Percentiles rank a stretch among this genome's conserved stretches.
Conservation (phyloP, 2,329 filamentous ascomycete species). For the Thermoascus crustaceus region DNA sequence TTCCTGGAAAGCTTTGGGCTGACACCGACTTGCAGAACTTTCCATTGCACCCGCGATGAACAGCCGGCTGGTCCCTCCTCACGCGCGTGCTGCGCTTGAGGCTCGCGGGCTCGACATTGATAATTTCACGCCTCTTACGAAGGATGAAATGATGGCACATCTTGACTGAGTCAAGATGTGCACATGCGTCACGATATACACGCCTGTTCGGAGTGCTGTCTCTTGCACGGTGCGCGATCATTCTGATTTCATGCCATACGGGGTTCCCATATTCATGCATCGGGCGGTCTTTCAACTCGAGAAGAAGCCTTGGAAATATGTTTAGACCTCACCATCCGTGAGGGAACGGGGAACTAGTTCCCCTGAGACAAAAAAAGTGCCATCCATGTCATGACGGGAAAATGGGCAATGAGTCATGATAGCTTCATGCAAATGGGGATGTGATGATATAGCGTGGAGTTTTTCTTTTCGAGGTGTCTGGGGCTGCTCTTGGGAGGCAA, state of each 20-base stretch:
- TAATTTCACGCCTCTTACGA: constrained; percentile 82
- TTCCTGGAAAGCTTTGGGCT: no score
- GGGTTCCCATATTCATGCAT: constrained; percentile 24
- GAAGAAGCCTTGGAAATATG: constrained; percentile 20
- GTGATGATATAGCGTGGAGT: constrained; percentile 29
- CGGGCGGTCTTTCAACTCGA: constrained; percentile 23
- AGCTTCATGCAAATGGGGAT: constrained; percentile 19
- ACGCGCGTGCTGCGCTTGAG: constrained; percentile 66
- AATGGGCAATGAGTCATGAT: constrained; percentile 21
- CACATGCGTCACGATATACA: constrained; percentile 28
- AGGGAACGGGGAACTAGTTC: constrained; percentile 18
- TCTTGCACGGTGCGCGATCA: constrained; percentile 23
- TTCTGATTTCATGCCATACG: constrained; percentile 20
- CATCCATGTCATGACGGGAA: constrained; percentile 18
- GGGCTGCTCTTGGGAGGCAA: constrained; percentile 30
- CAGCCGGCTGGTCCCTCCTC: constrained; percentile 73
- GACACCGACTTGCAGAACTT: no score
- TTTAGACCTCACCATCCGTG: constrained; percentile 18
- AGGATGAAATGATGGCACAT: constrained; percentile 95
- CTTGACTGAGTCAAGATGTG: constrained; percentile 63
- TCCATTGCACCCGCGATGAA: constrained; percentile 92
- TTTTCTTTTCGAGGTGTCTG: constrained; percentile 32
- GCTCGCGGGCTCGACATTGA: constrained; percentile 83
- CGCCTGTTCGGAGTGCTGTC: constrained; percentile 29
- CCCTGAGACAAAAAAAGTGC: constrained; percentile 13